phyloP scores from a whole-genome alignment of 257 asterid genomes.

The Henckelia pumila region DNA sequence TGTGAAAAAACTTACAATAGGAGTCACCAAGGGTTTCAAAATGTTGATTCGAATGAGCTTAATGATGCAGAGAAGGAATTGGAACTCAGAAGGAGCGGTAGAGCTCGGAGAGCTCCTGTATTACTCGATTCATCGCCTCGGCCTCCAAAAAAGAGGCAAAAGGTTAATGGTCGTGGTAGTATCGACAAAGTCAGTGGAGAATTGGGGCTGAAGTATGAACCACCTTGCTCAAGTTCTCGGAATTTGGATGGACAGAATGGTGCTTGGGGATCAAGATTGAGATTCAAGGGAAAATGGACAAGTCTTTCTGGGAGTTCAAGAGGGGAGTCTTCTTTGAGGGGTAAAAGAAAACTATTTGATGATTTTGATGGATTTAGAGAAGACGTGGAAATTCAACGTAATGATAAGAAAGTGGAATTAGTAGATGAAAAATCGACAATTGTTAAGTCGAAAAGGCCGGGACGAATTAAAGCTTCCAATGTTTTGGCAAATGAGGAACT shows the following conservation, averaged over 20 bases:
- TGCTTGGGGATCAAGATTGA: constrained; percentile 67
- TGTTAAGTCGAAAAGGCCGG: constrained; percentile 61
- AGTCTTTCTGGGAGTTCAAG: constrained; percentile 34
- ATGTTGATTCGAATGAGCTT: constrained; percentile 33
- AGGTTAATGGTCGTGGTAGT: constrained; percentile 38
- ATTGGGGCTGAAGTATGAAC: constrained; percentile 36
- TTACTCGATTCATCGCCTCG: constrained; percentile 91
- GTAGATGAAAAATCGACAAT: constrained; percentile 45
- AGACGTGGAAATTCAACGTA: constrained; percentile 35
- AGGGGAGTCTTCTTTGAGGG: constrained; percentile 39
- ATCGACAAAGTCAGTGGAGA: constrained; percentile 40
- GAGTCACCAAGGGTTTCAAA: constrained; percentile 46
- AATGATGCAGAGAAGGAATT: constrained; percentile 43
- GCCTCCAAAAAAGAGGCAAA: constrained; percentile 71
- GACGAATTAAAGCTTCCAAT: constrained; percentile 56
- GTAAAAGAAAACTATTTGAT: constrained; percentile 64
- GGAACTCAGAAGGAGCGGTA: constrained; percentile 74
- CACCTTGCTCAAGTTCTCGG: constrained; percentile 38
- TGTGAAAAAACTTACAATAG: constrained; percentile 63
- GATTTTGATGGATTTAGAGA: constrained; percentile 40
- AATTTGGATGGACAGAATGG: constrained; percentile 42
- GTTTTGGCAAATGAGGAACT: constrained; percentile 36
- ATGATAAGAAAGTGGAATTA: constrained; percentile 32
- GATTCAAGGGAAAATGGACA: constrained; percentile 43
- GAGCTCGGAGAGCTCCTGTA: constrained; percentile 82